These are phyloP conservation scores for Elongisporangium undulatum DNA, from an alignment of 352 stramenopile species.

Conservation along the genomic window DNA sequence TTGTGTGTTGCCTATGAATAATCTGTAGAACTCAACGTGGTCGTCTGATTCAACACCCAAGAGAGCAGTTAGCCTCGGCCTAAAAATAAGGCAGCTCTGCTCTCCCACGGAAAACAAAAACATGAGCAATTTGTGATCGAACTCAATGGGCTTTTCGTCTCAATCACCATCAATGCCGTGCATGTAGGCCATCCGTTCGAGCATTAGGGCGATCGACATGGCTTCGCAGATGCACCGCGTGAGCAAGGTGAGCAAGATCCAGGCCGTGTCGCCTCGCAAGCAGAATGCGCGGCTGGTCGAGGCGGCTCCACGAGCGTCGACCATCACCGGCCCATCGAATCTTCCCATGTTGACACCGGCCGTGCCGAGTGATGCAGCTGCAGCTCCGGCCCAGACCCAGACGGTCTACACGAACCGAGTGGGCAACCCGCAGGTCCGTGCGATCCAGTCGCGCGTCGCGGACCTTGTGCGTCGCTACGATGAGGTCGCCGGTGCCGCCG, in stretches of 20 bases:
- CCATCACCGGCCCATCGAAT: slow-evolving; percentile 1
- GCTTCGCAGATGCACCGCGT: not conserved
- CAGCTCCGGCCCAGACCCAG: not conserved
- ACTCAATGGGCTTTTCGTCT: not conserved
- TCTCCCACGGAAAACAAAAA: not conserved
- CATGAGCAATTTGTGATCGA: not conserved
- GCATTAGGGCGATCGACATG: too few species aligned
- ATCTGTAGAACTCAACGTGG: not conserved
- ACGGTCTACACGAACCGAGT: slow-evolving; percentile 1
- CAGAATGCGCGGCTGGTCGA: not conserved
- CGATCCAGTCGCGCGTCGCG: slow-evolving; percentile 64
- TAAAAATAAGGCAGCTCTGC: not conserved
- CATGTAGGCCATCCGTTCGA: not conserved
- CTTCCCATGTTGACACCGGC: slow-evolving; percentile 10
- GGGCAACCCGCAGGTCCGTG: slow-evolving; percentile 44
- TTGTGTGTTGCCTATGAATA: not conserved
- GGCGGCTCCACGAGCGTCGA: not conserved
- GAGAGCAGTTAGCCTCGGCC: not conserved
- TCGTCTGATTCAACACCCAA: not conserved
- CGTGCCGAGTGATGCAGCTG: not conserved
- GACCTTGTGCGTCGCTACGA: slow-evolving; percentile 69
- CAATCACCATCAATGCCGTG: not conserved
- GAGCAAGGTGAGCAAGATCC: not conserved
- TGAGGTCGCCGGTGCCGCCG: slow-evolving; percentile 20
- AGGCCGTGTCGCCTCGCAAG: not conserved